Evolutionary conservation across 371 early-diverging fungal species (phyloP).

Genomic region (Mucor racemosus): DNA sequence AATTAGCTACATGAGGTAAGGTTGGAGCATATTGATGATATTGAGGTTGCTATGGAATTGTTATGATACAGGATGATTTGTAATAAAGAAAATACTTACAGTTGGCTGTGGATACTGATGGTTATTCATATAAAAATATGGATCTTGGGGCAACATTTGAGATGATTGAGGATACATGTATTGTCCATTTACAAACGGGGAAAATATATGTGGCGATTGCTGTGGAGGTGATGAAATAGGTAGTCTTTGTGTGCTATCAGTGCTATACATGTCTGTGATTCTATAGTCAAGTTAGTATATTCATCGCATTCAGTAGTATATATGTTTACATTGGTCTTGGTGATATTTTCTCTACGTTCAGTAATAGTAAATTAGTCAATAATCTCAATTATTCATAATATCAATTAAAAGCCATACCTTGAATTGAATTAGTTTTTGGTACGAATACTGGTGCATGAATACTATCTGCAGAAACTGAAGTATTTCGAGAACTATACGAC

Average conservation of each 20-base stretch:
- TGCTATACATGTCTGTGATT: slow-evolving; percentile 1
- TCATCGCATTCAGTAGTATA: background rate
- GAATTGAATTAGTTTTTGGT: slow-evolving; percentile 50
- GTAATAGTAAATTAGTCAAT: background rate
- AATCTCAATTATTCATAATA: too few relatives aligned
- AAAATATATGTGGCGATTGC: background rate
- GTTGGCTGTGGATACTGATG: slow-evolving; percentile 1
- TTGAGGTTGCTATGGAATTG: slow-evolving; percentile 53
- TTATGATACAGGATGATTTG: too few relatives aligned
- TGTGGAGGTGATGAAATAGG: background rate
- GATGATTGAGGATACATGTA: background rate
- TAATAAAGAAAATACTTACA: background rate
- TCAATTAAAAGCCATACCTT: slow-evolving; percentile 32
- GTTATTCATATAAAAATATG: slow-evolving; percentile 40
- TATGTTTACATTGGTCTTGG: slow-evolving; percentile 7
- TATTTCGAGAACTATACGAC: background rate
- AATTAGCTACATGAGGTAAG: slow-evolving; percentile 72
- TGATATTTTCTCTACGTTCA: slow-evolving; percentile 1
- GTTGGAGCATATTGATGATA: slow-evolving; percentile 79
- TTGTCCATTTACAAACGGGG: background rate
- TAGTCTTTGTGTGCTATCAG: background rate
- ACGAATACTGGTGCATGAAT: slow-evolving; percentile 71
- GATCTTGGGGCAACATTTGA: slow-evolving; percentile 22
- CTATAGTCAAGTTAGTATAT: background rate
- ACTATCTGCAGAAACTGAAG: slow-evolving; percentile 58